Base-by-base conservation (phyloP, 192 early-diverging fungal species). In the Backusella australiensis region DNA sequence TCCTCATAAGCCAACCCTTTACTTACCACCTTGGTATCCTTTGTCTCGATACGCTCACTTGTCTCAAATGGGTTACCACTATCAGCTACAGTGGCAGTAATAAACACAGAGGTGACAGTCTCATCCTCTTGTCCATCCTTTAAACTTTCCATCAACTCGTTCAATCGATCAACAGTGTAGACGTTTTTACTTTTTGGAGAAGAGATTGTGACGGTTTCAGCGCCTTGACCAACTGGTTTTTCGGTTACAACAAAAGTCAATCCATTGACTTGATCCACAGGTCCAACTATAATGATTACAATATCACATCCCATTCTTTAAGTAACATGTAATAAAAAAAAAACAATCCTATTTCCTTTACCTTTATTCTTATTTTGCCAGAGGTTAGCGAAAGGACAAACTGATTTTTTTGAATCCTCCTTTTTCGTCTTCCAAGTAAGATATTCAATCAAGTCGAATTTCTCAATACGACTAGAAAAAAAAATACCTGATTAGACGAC, bases 371-470 rank as follows among this genome's bases (percentile, higher is more conserved):
- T 86, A 73, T 87, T 80, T 73, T 87, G 84, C 86, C 86, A 88
- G n/a, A 83, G 79, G 74, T 86, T 85, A 46, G 86, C 86, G 81
- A 80, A 88, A 17, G 86, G 86, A 71, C 86, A 88, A 6, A 78
- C 83, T 12, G 86, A 80, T 34, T 82, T 78, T 3, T 71, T 67
- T 71, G 77, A 72, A 38, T 82, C 74, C 19, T 86, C 81, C 44
- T 83, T 80, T 72, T 83, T 76, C 4, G 80, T 72, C 32, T 88
- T 85, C 85, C 83, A 86, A 39, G 35, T 38, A 21, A 86, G 23
- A 63, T 86, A 88, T 17, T 75, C 85, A 5, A 71, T 74, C 29
- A 88, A 76, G 69, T 88, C 83, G 17, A 88, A 75, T 19, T 75
- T 52, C 49, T 84, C 84, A 36, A 88, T 80, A 69, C 81, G 81